Base-by-base conservation (phyloP, 345 rosid species). In the Sisymbrium irio region DNA sequence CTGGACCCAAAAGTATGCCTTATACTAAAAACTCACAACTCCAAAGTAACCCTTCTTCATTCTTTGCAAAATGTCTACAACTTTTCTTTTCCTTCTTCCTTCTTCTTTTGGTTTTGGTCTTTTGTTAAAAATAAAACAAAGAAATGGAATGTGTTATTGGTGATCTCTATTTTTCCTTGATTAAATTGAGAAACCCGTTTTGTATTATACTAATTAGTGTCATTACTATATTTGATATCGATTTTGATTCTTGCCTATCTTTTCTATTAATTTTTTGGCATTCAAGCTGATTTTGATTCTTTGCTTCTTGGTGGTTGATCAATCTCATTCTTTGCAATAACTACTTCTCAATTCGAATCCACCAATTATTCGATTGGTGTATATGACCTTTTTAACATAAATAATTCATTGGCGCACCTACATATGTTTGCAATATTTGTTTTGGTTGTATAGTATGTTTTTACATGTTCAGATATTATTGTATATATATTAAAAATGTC, bases 1-100 rank as follows among this genome's bases (percentile, higher is more conserved):
- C 83, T 88, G 88, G 93, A 88, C 86, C 42, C 86, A 86, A 47
- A 86, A 84, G 71, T 84, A 84, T 79, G 90, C 90, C 41, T 83
- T 84, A 87, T 87, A 83, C 62, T 86, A 57, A 77, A 22, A 71
- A 28, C 12, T 19, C 63, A 22, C 47, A 55, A 33, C 50, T 70
- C 35, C 73, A 14, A 39, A 35, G 11, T 19, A 39, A 39, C 50
- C 41, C 58, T 45, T 32, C 67, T 71, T 71, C 50, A 61, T 71
- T 71, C 30, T 61, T 61, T 61, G 40, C 58, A 37, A 61, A 27
- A 4, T 37, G 35, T 55, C 65, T 56, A 58, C 71, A 62, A 44
- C 13, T 15, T 18, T 42, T 36, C 0, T 40, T 6, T 17, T 36
- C n/a, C 7, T 56, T 63, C 17, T 17, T 36, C n/a, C 7, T 56